Evolutionary conservation across 257 asterid species (phyloP).

Genomic region (Apocynum venetum): DNA sequence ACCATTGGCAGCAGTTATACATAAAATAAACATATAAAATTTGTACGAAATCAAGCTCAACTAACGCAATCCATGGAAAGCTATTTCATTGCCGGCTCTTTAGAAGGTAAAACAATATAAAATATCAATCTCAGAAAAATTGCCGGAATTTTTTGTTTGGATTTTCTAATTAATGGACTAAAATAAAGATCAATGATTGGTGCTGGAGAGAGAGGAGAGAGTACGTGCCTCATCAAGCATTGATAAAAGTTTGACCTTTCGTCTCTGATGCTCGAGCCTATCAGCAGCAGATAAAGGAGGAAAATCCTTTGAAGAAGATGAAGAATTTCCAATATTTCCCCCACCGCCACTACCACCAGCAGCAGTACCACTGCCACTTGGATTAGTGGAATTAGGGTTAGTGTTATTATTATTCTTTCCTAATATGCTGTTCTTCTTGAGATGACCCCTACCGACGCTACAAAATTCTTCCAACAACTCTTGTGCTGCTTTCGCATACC

Average conservation of each 20-base stretch:
- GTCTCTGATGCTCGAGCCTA: slow-evolving; percentile 85
- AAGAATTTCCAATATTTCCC: slow-evolving; percentile 31
- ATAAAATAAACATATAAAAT: slow-evolving; percentile 12
- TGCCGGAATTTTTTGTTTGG: slow-evolving; percentile 32
- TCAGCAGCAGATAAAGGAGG: slow-evolving; percentile 77
- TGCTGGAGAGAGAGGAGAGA: slow-evolving; percentile 13
- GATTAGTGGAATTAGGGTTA: slow-evolving; percentile 44
- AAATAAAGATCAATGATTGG: slow-evolving; percentile 48
- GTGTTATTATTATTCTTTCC: slow-evolving; percentile 27
- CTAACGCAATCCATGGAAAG: slow-evolving; percentile 30
- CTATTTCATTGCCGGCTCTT: slow-evolving; percentile 51
- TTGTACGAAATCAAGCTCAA: slow-evolving; percentile 20
- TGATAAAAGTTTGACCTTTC: slow-evolving; percentile 95
- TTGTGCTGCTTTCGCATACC: slow-evolving; percentile 76
- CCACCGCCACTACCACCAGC: slow-evolving; percentile 22
- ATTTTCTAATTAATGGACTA: slow-evolving; percentile 31
- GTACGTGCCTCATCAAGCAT: slow-evolving; percentile 98
- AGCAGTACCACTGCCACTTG: slow-evolving; percentile 18
- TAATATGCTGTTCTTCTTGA: slow-evolving; percentile 50
- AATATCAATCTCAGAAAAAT: slow-evolving; percentile 22
- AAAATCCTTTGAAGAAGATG: slow-evolving; percentile 50
- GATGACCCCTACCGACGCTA: slow-evolving; percentile 81
- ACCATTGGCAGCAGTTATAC: slow-evolving; percentile 8
- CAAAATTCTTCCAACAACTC: slow-evolving; percentile 90
- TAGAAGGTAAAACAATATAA: slow-evolving; percentile 6